Evolutionary conservation across 2,329 filamentous ascomycete species (phyloP).

Genomic region (Aspergillus tamarii): DNA sequence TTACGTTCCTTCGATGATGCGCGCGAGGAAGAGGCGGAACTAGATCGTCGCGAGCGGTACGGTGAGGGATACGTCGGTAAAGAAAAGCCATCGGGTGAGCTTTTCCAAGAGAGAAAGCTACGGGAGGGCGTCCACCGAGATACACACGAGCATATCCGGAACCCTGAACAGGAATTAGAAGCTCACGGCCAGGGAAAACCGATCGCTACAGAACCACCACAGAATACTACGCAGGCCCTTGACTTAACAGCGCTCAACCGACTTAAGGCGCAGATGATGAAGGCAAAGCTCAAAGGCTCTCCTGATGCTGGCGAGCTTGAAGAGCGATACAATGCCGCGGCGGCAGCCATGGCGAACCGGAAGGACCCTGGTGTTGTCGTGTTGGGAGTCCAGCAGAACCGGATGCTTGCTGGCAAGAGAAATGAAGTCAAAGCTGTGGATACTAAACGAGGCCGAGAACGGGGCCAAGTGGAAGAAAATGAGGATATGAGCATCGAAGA

Average conservation of each 20-base stretch:
- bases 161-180: slow-evolving; percentile 41
- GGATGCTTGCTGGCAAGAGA: slow-evolving; percentile 76
- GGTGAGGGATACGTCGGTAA: slow-evolving; percentile 83
- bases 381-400: slow-evolving; percentile 84
- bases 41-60: slow-evolving; percentile 81
- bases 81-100: slow-evolving; percentile 82
- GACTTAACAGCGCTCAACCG: slow-evolving; percentile 84
- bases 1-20: slow-evolving; percentile 88
- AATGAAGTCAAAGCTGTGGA: slow-evolving; percentile 77
- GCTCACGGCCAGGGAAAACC: slow-evolving; percentile 57
- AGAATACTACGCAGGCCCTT: slow-evolving; percentile 56
- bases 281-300: slow-evolving; percentile 81
- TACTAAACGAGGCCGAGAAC: slow-evolving; percentile 80
- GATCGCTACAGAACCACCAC: slow-evolving; percentile 59
- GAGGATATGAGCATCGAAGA: slow-evolving; percentile 96
- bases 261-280: slow-evolving; percentile 92
- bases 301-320: slow-evolving; percentile 78
- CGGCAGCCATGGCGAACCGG: slow-evolving; percentile 61
- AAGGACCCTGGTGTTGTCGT: slow-evolving; percentile 73
- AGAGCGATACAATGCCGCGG: slow-evolving; percentile 77
- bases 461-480: slow-evolving; percentile 84
- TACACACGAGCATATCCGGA: slow-evolving; percentile 29
- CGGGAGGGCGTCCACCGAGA: slow-evolving; percentile 56
- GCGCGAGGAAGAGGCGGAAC: slow-evolving; percentile 86
- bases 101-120: slow-evolving; percentile 76